Evolutionary conservation across 495 filamentous ascomycete species (phyloP).

Genomic region (Podospora fimiseda): DNA sequence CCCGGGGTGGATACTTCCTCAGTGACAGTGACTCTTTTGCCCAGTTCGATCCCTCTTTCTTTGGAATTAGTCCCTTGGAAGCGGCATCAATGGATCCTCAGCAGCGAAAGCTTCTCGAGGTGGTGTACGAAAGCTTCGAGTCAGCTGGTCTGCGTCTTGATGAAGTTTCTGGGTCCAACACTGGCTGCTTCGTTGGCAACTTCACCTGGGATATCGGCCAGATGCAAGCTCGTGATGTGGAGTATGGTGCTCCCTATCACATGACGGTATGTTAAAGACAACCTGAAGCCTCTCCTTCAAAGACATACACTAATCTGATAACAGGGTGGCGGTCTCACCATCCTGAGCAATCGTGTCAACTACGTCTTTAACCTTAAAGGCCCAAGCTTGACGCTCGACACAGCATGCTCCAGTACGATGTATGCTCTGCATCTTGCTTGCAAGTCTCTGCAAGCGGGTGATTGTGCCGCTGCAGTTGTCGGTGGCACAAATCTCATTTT

Average conservation of each 20-base stretch:
- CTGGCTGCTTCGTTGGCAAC: neutral
- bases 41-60: neutral
- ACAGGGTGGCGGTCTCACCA: no score
- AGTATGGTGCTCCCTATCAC: neutral
- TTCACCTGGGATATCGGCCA: neutral
- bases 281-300: no score
- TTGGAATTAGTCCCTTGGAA: neutral
- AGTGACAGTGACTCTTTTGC: neutral
- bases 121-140: neutral
- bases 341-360: conserved; percentile 48
- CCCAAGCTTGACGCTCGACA: conserved; percentile 38
- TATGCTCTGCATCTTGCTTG: conserved; percentile 47
- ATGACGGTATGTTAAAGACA: no score
- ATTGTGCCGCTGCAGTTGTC: conserved; percentile 37
- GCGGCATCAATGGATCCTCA: neutral
- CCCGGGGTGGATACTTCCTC: neutral
- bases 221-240: neutral
- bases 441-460: conserved; percentile 39
- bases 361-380: conserved; percentile 44
- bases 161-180: neutral
- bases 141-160: neutral
- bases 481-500: conserved; percentile 48
- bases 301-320: neutral
- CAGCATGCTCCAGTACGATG: conserved; percentile 51
- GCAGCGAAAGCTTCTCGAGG: neutral